Percentiles rank a stretch among this genome's conserved stretches.
Evolutionary conservation across 495 filamentous ascomycete species (phyloP).

Genomic region (Tuber borchii): DNA sequence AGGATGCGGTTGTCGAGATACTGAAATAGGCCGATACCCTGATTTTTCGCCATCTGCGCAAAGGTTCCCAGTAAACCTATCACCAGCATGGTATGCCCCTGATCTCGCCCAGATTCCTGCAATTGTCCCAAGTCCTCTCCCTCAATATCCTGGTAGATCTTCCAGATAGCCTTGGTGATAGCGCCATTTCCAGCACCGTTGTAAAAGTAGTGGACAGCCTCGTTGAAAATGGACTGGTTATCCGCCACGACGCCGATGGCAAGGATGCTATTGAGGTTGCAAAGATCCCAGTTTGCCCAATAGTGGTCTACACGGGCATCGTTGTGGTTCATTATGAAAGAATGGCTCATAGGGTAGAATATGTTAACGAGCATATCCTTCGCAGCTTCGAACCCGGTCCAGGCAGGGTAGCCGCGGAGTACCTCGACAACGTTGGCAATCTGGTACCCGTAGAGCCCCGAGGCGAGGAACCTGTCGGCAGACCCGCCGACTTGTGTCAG

Average conservation of each 20-base stretch:
- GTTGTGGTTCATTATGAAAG: slow-evolving; percentile 43
- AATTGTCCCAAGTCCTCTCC: slow-evolving; percentile 42
- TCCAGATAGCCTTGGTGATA: slow-evolving; percentile 42
- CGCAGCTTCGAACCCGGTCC: slow-evolving; percentile 38
- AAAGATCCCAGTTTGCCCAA: slow-evolving; percentile 49
- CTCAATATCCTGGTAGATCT: slow-evolving; percentile 26
- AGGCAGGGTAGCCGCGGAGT: slow-evolving; percentile 44
- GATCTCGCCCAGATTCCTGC: slow-evolving; percentile 48
- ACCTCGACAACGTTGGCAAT: slow-evolving; percentile 49
- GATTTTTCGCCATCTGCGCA: slow-evolving; percentile 46
- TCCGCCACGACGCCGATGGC: slow-evolving; percentile 46
- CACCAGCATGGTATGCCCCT: slow-evolving; percentile 46
- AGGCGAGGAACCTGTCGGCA: slow-evolving; percentile 45
- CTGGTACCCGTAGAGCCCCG: slow-evolving; percentile 48
- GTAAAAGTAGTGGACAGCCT: slow-evolving; percentile 44
- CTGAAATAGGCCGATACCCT: slow-evolving; percentile 45
- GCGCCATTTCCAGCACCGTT: slow-evolving; percentile 44
- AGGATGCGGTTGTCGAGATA: slow-evolving; percentile 44
- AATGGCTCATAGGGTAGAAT: slow-evolving; percentile 44
- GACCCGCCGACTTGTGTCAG: slow-evolving; percentile 43
- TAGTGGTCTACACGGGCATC: slow-evolving; percentile 43
- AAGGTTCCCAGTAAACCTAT: slow-evolving; percentile 45
- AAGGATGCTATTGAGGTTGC: slow-evolving; percentile 45
- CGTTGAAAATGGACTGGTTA: slow-evolving; percentile 45
- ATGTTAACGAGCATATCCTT: slow-evolving; percentile 41